These are phyloP conservation scores for Echites panduratus DNA, from an alignment of 257 asterid species.

Conservation along the genomic window DNA sequence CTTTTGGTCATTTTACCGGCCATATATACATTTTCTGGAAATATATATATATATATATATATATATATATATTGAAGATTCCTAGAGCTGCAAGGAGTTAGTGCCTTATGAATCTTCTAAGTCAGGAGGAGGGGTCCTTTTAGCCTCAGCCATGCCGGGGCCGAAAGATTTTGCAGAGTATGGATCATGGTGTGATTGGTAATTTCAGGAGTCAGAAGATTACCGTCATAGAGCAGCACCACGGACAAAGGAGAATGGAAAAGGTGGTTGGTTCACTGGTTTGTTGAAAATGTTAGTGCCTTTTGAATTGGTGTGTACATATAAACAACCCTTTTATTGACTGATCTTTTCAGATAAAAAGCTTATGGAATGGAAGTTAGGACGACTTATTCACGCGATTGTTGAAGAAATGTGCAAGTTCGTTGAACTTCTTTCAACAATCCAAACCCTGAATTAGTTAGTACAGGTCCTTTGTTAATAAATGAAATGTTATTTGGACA, in stretches of 20 bases:
- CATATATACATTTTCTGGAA: not conserved
- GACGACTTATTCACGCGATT: no score
- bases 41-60: no score
- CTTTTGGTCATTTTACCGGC: not conserved
- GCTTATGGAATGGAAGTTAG: no score
- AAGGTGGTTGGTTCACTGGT: not conserved
- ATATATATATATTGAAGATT: not conserved
- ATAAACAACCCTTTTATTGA: not conserved
- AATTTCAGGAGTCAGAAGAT: not conserved
- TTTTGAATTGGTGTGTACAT: not conserved
- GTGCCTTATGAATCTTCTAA: not conserved
- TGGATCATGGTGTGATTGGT: not conserved
- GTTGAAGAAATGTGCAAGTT: no score
- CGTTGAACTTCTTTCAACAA: not conserved
- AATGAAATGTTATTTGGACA: no score
- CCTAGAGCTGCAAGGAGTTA: not conserved
- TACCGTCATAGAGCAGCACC: not conserved
- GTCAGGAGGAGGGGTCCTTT: not conserved
- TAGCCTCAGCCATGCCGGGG: not conserved
- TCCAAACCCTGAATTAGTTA: no score
- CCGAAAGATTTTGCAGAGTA: not conserved
- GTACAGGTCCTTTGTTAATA: no score
- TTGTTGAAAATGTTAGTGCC: not conserved
- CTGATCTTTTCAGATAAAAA: no score
- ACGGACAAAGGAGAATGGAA: not conserved